These are phyloP conservation scores for Rhodomyrtus psidioides DNA, from an alignment of 441 rosid species.

Conservation along the genomic window DNA sequence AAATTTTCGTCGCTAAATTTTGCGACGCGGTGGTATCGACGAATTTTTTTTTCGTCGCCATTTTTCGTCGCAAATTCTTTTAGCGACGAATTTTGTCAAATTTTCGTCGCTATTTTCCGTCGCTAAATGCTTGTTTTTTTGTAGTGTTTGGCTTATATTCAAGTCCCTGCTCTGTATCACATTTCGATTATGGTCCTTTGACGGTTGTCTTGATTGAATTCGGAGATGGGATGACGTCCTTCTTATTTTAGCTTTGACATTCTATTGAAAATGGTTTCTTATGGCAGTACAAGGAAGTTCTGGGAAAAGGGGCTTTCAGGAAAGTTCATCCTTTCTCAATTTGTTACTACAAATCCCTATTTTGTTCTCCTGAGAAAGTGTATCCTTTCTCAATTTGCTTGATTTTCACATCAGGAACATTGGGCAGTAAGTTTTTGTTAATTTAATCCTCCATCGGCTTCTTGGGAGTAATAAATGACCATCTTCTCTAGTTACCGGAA, in stretches of 20 bases:
- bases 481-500: conserved; percentile 36
- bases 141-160: not conserved
- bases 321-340: conserved; percentile 54
- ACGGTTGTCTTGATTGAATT: not conserved
- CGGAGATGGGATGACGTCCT: not conserved
- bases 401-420: conserved; percentile 59
- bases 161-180: not conserved
- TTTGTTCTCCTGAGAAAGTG: not conserved
- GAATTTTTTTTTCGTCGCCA: too few species aligned
- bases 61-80: too few species aligned
- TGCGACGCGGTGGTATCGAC: too few species aligned
- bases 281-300: conserved; percentile 54
- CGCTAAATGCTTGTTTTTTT: too few species aligned
- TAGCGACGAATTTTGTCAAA: too few species aligned
- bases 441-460: not conserved
- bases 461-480: not conserved
- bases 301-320: conserved; percentile 69
- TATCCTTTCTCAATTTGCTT: too few species aligned
- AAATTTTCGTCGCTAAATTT: too few species aligned
- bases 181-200: not conserved
- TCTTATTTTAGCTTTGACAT: not conserved
- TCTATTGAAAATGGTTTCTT: conserved; percentile 1
- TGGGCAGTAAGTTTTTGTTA: conserved; percentile 37
- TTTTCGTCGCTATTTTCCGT: too few species aligned
- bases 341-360: not conserved